phyloP scores from a whole-genome alignment of 2,329 filamentous ascomycete genomes.

The Pseudogymnoascus verrucosus region DNA sequence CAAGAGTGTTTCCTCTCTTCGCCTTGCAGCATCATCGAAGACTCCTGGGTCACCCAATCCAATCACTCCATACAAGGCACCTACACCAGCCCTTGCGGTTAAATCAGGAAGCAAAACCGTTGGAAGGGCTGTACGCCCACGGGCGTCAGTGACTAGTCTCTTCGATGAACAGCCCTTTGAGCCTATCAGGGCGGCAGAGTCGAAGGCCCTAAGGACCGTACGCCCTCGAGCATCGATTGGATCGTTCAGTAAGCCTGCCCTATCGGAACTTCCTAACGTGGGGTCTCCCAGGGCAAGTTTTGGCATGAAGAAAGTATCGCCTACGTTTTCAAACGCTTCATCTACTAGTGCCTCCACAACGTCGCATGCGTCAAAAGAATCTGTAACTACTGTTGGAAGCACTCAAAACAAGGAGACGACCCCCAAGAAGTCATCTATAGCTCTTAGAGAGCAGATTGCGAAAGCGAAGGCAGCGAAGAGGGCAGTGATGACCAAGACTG shows the following conservation, averaged over 20 bases:
- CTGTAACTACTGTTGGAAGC: constrained; percentile 16
- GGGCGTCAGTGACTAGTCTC: constrained; percentile 45
- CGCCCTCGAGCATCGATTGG: constrained; percentile 20
- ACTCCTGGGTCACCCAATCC: constrained; percentile 14
- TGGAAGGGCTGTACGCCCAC: constrained; percentile 39
- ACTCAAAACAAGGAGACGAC: constrained; percentile 22
- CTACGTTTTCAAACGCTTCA: constrained; percentile 23
- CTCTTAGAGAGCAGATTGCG: constrained; percentile 83
- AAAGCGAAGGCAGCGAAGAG: constrained; percentile 80
- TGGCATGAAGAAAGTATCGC: constrained; percentile 19
- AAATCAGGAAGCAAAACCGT: constrained; percentile 41
- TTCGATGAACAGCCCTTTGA: constrained; percentile 27
- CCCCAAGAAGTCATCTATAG: constrained; percentile 62
- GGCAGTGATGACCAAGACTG: constrained; percentile 35
- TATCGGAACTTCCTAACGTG: constrained; percentile 11
- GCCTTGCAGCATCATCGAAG: constrained; percentile 22
- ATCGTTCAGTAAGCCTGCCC: constrained; percentile 14
- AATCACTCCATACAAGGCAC: neutral
- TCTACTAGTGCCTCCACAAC: constrained; percentile 19
- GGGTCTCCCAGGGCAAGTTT: constrained; percentile 21
- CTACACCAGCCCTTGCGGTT: constrained; percentile 11
- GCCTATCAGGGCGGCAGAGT: neutral
- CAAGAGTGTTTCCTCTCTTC: constrained; percentile 20
- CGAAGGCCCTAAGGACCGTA: neutral
- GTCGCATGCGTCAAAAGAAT: constrained; percentile 14